These are phyloP conservation scores for Fragilaria radians DNA, from an alignment of 108 stramenopile genomes.

Conservation along the genomic window DNA sequence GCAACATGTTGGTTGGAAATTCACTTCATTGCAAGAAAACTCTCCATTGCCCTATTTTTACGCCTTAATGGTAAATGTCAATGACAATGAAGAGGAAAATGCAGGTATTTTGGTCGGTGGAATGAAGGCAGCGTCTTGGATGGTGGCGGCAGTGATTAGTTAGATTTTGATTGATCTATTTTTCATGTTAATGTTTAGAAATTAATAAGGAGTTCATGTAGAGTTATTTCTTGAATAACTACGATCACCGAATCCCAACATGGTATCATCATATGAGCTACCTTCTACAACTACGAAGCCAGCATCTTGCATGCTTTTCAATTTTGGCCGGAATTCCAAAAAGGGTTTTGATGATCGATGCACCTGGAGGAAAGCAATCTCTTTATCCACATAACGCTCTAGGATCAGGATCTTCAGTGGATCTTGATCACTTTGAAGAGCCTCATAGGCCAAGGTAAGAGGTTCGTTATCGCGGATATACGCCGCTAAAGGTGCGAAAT, in stretches of 20 bases:
- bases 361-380: conserved; percentile 40
- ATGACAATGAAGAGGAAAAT: too few relatives aligned
- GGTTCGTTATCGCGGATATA: conserved; percentile 19
- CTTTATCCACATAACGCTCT: conserved; percentile 68
- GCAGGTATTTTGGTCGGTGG: too few relatives aligned
- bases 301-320: conserved; percentile 45
- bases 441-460: conserved; percentile 51
- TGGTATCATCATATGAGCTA: conserved; percentile 44
- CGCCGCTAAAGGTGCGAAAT: conserved; percentile 10
- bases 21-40: too few relatives aligned
- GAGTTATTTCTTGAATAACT: too few relatives aligned
- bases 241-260: conserved; percentile 22
- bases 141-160: too few relatives aligned
- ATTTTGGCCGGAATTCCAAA: conserved; percentile 47
- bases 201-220: too few relatives aligned
- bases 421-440: conserved; percentile 48
- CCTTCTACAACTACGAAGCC: conserved; percentile 46
- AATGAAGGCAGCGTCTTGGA: too few relatives aligned
- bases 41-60: too few relatives aligned
- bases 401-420: conserved; percentile 41
- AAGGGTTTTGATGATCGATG: conserved; percentile 46
- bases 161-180: too few relatives aligned
- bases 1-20: too few relatives aligned
- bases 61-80: too few relatives aligned
- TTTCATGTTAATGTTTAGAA: too few relatives aligned